Evolutionary conservation across 2,329 filamentous ascomycete species (phyloP).

Genomic region (Xylariales sp.): DNA sequence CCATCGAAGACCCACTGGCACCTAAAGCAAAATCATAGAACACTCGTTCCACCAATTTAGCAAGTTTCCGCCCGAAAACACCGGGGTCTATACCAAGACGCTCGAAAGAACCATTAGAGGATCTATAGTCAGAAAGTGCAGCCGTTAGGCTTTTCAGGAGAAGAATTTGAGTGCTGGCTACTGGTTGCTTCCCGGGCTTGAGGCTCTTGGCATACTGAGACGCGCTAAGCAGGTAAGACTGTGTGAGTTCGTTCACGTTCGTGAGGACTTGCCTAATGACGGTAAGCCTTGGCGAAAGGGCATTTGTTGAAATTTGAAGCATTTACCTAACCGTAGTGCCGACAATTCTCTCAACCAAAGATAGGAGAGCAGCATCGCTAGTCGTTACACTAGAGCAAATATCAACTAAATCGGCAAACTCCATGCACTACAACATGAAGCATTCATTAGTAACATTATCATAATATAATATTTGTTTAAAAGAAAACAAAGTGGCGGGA

Average conservation of each 20-base stretch:
- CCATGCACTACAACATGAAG: slow-evolving; percentile 44
- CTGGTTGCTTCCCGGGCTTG: slow-evolving; percentile 29
- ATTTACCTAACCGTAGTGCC: slow-evolving; percentile 47
- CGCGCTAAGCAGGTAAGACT: slow-evolving; percentile 43
- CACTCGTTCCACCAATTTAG: slow-evolving; percentile 40
- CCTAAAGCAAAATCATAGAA: slow-evolving; percentile 42
- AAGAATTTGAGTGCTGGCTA: slow-evolving; percentile 40
- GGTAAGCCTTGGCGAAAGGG: slow-evolving; percentile 35
- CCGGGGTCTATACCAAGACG: slow-evolving; percentile 33
- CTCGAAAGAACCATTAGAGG: slow-evolving; percentile 32
- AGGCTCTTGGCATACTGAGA: slow-evolving; percentile 42
- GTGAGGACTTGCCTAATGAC: slow-evolving; percentile 44
- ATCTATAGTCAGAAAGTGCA: slow-evolving; percentile 36
- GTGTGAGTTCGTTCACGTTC: slow-evolving; percentile 42
- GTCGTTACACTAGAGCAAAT: slow-evolving; percentile 40
- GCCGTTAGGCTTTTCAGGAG: slow-evolving; percentile 44
- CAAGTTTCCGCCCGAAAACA: slow-evolving; percentile 41
- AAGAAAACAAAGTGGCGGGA: not conserved
- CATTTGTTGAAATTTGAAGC: not conserved
- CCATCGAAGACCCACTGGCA: slow-evolving; percentile 26
- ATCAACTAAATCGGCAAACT: slow-evolving; percentile 47
- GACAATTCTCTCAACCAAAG: slow-evolving; percentile 44
- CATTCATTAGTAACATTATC: slow-evolving; percentile 27
- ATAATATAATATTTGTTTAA: not conserved
- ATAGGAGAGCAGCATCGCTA: slow-evolving; percentile 32